A percentile compares a stretch with the other conserved stretches of the same genome.
phyloP scores from a whole-genome alignment of 352 stramenopile species.

The Bremia lactucae region DNA sequence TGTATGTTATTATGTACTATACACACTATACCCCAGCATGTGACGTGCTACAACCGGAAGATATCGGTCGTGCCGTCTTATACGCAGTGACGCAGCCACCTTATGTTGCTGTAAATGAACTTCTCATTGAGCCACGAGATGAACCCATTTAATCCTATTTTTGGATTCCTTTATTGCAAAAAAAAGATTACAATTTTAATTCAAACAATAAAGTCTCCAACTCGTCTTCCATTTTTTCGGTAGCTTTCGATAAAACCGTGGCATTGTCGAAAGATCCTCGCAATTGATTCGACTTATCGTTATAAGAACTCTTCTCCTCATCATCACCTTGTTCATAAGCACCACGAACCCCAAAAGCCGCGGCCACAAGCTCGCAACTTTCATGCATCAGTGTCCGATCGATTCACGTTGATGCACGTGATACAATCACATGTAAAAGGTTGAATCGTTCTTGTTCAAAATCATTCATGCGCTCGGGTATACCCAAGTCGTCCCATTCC shows the following conservation, averaged over 20 bases:
- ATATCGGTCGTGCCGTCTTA: slow-evolving; percentile 80
- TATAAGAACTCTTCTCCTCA: no score
- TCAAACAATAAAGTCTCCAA: slow-evolving; percentile 35
- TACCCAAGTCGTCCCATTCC: slow-evolving; percentile 29
- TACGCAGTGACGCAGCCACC: slow-evolving; percentile 80
- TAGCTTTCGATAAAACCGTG: slow-evolving; percentile 27
- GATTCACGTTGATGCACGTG: slow-evolving; percentile 43
- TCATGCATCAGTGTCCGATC: slow-evolving; percentile 46
- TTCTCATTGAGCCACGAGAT: slow-evolving; percentile 86
- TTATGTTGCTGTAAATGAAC: slow-evolving; percentile 85
- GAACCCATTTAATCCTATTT: slow-evolving; percentile 45
- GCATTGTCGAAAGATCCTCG: slow-evolving; percentile 28
- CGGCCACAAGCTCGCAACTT: slow-evolving; percentile 37
- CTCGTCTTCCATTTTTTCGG: slow-evolving; percentile 34
- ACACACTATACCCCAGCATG: slow-evolving; percentile 37
- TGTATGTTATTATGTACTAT: slow-evolving; percentile 2
- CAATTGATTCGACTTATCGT: no score
- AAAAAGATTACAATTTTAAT: slow-evolving; percentile 22
- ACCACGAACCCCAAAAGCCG: slow-evolving; percentile 30
- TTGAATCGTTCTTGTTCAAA: slow-evolving; percentile 35
- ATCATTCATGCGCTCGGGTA: slow-evolving; percentile 27
- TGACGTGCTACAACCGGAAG: slow-evolving; percentile 69
- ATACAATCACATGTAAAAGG: slow-evolving; percentile 40
- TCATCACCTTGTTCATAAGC: slow-evolving; percentile 22
- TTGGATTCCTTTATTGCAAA: background rate